A percentile compares a stretch with the other conserved stretches of the same genome.
Evolutionary conservation across 2,329 filamentous ascomycete genomes (phyloP).

Genomic region (Claviceps fusiformis): DNA sequence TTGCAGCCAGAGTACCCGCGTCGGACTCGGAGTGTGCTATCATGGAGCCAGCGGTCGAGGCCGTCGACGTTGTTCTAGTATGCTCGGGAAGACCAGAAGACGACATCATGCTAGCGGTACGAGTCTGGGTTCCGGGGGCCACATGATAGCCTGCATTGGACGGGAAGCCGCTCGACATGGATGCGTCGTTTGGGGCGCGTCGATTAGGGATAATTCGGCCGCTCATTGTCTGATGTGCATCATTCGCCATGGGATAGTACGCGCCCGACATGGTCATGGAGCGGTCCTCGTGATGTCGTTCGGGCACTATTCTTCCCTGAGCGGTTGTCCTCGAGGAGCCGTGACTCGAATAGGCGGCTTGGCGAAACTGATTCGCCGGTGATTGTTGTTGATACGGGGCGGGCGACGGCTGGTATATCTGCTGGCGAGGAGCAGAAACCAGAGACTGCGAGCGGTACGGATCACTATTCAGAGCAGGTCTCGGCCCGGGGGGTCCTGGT

Average conservation of each 20-base stretch:
- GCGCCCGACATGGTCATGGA: slow-evolving; percentile 90
- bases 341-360: slow-evolving; percentile 54
- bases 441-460: slow-evolving; percentile 88
- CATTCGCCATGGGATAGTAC: slow-evolving; percentile 54
- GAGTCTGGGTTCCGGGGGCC: slow-evolving; percentile 40
- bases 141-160: slow-evolving; percentile 26
- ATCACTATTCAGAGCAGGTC: slow-evolving; percentile 68
- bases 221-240: slow-evolving; percentile 83
- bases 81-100: slow-evolving; percentile 34
- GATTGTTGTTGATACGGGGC: slow-evolving; percentile 49
- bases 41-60: slow-evolving; percentile 64
- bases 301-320: slow-evolving; percentile 81
- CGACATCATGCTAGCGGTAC: slow-evolving; percentile 48
- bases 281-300: slow-evolving; percentile 79
- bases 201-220: slow-evolving; percentile 76
- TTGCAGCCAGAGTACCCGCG: slow-evolving; percentile 36
- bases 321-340: slow-evolving; percentile 69
- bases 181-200: slow-evolving; percentile 31
- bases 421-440: slow-evolving; percentile 60
- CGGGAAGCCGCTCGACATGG: slow-evolving; percentile 22
- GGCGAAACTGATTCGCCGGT: slow-evolving; percentile 64
- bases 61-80: slow-evolving; percentile 77
- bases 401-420: slow-evolving; percentile 53
- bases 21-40: slow-evolving; percentile 48
- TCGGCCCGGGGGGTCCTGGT: slow-evolving; percentile 45